Conservation (phyloP, 805 yeast species). For the Geotrichum ghanense region DNA sequence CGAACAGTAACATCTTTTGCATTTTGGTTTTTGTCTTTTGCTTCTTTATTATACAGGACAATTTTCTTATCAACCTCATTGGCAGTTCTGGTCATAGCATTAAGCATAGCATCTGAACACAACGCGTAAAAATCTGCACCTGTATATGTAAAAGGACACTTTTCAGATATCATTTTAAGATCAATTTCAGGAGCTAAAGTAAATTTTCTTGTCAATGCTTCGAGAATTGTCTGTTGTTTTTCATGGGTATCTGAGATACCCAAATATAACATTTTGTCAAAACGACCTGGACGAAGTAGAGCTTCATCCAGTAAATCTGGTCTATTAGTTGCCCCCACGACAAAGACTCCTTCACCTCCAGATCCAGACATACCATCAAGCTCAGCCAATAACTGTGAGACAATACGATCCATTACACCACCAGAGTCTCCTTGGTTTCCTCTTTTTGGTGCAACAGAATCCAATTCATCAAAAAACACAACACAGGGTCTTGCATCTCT, state of each 20-base stretch:
- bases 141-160: constrained; percentile 82
- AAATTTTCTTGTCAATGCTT: constrained; percentile 76
- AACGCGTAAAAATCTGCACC: constrained; percentile 98
- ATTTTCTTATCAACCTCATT: constrained; percentile 59
- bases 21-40: constrained; percentile 20
- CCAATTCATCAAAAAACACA: constrained; percentile 92
- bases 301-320: constrained; percentile 96
- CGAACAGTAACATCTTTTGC: constrained; percentile 46
- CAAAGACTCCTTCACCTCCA: constrained; percentile 85
- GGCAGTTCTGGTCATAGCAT: constrained; percentile 91
- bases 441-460: constrained; percentile 96
- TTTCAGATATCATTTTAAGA: constrained; percentile 44
- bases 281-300: constrained; percentile 82
- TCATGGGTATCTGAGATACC: constrained; percentile 89
- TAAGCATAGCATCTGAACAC: constrained; percentile 90
- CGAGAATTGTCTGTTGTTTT: constrained; percentile 73
- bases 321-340: constrained; percentile 97
- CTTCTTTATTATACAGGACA: constrained; percentile 34
- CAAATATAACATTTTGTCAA: constrained; percentile 86
- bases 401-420: constrained; percentile 98
- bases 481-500: constrained; percentile 97
- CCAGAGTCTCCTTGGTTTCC: constrained; percentile 99
- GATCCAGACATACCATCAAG: constrained; percentile 87
- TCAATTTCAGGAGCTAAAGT: constrained; percentile 49
- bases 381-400: constrained; percentile 88